Conservation (phyloP, 2,329 filamentous ascomycete genomes). For the Aspergillus thermomutatus region DNA sequence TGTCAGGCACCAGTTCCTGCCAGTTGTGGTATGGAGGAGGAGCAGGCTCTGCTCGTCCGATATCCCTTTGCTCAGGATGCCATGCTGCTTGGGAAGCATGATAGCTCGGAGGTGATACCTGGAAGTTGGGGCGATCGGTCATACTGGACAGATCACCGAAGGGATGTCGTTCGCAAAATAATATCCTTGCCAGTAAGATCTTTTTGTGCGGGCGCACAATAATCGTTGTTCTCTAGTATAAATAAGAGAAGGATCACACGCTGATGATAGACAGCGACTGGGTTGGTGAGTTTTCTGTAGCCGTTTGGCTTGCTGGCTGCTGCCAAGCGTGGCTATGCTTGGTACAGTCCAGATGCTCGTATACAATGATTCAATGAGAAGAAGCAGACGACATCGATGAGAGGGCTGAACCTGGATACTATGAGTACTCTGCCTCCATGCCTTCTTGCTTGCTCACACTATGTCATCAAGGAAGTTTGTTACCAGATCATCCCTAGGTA, state of each 20-base stretch:
- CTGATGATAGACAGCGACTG: background rate
- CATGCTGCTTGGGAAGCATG: slow-evolving; percentile 11
- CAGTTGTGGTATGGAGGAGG: slow-evolving; percentile 61
- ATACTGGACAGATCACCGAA: background rate
- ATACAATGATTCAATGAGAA: background rate
- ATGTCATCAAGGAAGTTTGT: background rate
- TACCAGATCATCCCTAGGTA: background rate
- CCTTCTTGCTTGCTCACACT: background rate
- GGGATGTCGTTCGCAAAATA: background rate
- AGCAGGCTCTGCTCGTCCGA: slow-evolving; percentile 23
- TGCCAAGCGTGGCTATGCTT: slow-evolving; percentile 22
- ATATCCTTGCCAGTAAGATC: background rate
- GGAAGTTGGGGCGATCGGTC: background rate
- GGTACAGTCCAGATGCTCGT: background rate
- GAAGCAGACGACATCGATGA: background rate
- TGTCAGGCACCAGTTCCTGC: slow-evolving; percentile 58
- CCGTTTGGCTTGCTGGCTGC: background rate
- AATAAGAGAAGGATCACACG: background rate
- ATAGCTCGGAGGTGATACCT: slow-evolving; percentile 19
- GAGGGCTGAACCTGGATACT: background rate
- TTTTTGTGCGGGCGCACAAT: background rate
- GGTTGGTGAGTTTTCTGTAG: background rate
- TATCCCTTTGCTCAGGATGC: background rate
- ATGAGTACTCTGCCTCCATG: background rate
- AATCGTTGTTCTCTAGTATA: background rate